Evolutionary conservation across 1,139 yeast species (phyloP).

Genomic region (Pichia sp.): DNA sequence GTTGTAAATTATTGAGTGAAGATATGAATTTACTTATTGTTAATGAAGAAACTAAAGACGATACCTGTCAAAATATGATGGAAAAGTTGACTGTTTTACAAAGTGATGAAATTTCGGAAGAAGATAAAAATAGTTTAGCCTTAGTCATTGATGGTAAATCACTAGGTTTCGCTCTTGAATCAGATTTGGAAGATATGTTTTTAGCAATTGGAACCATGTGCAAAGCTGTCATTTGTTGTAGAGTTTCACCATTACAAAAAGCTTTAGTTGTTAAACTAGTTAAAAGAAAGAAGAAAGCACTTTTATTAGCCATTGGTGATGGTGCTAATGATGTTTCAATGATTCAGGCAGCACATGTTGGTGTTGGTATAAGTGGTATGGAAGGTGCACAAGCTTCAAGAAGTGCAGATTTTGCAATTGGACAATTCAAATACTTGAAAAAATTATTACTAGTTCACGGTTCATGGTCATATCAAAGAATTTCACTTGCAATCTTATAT

Average conservation of each 20-base stretch:
- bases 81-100: constrained; percentile 74
- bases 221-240: constrained; percentile 93
- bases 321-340: constrained; percentile 98
- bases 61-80: constrained; percentile 60
- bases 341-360: constrained; percentile 99
- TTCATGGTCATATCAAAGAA: constrained; percentile 94
- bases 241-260: constrained; percentile 96
- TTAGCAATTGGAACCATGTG: constrained; percentile 79
- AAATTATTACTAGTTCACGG: constrained; percentile 91
- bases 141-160: constrained; percentile 92
- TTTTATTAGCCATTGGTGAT: constrained; percentile 91
- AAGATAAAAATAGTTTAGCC: constrained; percentile 78
- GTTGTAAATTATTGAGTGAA: constrained; percentile 87
- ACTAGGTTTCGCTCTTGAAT: constrained; percentile 74
- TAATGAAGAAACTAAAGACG: constrained; percentile 78
- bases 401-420: constrained; percentile 95
- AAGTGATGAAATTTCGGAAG: constrained; percentile 56
- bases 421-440: constrained; percentile 83
- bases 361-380: constrained; percentile 97
- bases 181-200: constrained; percentile 71
- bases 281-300: constrained; percentile 67
- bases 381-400: constrained; percentile 99
- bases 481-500: constrained; percentile 84
- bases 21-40: constrained; percentile 91
- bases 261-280: constrained; percentile 94